Conservation (phyloP, 352 stramenopile genomes). For the Pythium phragmitis region DNA sequence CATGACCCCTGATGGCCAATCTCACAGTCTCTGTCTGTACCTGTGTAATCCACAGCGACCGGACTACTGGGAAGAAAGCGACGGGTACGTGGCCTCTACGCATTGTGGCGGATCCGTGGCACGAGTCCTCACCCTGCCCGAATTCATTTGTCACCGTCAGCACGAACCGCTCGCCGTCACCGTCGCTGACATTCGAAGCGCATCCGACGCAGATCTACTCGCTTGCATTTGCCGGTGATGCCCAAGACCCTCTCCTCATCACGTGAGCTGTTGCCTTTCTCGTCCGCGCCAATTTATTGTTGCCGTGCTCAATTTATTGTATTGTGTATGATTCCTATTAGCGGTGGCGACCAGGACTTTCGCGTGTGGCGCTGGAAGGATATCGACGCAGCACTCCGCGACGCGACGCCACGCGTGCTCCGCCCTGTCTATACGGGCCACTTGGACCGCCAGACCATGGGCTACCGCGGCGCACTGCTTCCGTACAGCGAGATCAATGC, state of each 20-base stretch:
- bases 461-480: constrained; percentile 55
- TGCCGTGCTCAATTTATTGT: neutral
- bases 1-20: too few species aligned
- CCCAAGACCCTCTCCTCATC: constrained; percentile 50
- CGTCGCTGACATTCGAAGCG: constrained; percentile 61
- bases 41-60: constrained; percentile 15
- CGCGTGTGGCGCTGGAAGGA: constrained; percentile 76
- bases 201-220: constrained; percentile 77
- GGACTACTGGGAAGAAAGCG: constrained; percentile 26
- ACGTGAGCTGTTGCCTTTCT: constrained; percentile 34
- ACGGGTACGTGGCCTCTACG: constrained; percentile 3
- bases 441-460: constrained; percentile 53
- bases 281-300: too few species aligned
- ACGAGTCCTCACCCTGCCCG: too few species aligned
- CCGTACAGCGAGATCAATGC: constrained; percentile 71
- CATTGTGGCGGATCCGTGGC: neutral
- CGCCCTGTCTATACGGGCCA: constrained; percentile 47
- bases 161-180: constrained; percentile 37
- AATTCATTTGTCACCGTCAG: constrained; percentile 18
- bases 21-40: neutral
- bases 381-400: constrained; percentile 42
- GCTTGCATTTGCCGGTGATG: constrained; percentile 62
- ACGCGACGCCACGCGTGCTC: constrained; percentile 28
- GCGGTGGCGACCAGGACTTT: constrained; percentile 76
- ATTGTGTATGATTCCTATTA: constrained; percentile 15